Base-by-base conservation (phyloP, 2,329 filamentous ascomycete genomes). In the Ophiostoma sp. region DNA sequence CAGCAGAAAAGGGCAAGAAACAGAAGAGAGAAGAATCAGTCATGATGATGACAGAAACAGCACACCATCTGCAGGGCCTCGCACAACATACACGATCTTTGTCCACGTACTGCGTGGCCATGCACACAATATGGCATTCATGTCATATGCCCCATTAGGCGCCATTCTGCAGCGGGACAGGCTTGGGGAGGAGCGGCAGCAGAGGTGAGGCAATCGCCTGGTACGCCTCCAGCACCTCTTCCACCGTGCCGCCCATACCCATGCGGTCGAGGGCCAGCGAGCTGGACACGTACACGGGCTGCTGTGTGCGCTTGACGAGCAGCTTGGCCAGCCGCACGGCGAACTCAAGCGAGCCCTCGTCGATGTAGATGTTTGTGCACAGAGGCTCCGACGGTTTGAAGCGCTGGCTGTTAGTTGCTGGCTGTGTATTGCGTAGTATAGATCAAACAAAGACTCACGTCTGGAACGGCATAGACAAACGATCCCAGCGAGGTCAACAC, bases 191-290 rank as follows among this genome's bases (percentile, higher is more conserved):
- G 74, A 86, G 83, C 62, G 81, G 80, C 77, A 89, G 81, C 17
- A 94, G 85, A 66, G 91, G 86, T 71, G 90, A 86, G 41, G 94
- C 88, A 57, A 96, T 87, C 73, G 85, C 86, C 76, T 86, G 88
- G 75, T 97, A 89, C 0, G 90, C 92, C 77, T 94, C 93, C 88
- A 97, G 94, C 81, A 98, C 94, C 82, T 98, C 95, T 77, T 97
- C 94, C 7, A 94, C 87, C 0, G 88, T 91, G 27, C 93, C 90
- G 11, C 93, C 93, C 76, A 93, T 86, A 1, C 89, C 90, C 6
- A 89, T 85, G 76, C 84, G 87, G 17, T 86, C 86, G 73, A 97
- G 88, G 74, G 89, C 92, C 76, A 96, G 88, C 44, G 93, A 97
- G 77, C 92, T 96, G 31, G 92, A 92, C 23, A 98, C 92, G 78